These are phyloP conservation scores for Apiotrichum laibachii DNA, from an alignment of 1,284 basidiomycete genomes.

Conservation along the genomic window DNA sequence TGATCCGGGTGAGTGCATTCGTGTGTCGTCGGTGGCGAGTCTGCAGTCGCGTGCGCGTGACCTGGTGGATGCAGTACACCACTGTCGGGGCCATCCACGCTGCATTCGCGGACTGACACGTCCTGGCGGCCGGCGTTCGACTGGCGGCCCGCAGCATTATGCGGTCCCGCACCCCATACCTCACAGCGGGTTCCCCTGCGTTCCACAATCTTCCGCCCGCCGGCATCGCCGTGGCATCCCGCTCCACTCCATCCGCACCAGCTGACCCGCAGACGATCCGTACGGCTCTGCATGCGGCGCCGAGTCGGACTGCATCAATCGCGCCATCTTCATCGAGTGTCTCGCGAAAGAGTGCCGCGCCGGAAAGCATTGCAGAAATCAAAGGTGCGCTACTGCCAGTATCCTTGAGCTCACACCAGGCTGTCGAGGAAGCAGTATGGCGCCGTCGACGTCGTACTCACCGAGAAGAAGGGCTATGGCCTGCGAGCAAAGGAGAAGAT, in stretches of 20 bases:
- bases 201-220: neutral
- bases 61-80: neutral
- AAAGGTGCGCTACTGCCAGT: slow-evolving; percentile 62
- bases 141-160: too few relatives aligned
- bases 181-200: neutral
- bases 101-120: neutral
- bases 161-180: neutral
- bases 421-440: slow-evolving; percentile 86
- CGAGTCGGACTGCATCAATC: slow-evolving; percentile 91
- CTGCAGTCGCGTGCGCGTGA: too few relatives aligned
- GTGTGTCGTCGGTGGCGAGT: neutral
- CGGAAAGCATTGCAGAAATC: slow-evolving; percentile 79
- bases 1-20: slow-evolving; percentile 66
- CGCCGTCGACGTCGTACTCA: slow-evolving; percentile 82
- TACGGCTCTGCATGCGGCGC: slow-evolving; percentile 76
- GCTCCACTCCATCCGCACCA: neutral
- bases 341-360: slow-evolving; percentile 82
- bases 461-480: slow-evolving; percentile 94
- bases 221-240: neutral
- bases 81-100: too few relatives aligned
- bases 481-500: slow-evolving; percentile 73
- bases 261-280: slow-evolving; percentile 52
- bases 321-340: slow-evolving; percentile 96
- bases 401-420: slow-evolving; percentile 52
- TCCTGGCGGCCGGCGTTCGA: too few relatives aligned